Evolutionary conservation across 352 stramenopile species (phyloP), one percentile per base, ranked within the genome.

Genomic region (Nothophytophthora sp.): DNA sequence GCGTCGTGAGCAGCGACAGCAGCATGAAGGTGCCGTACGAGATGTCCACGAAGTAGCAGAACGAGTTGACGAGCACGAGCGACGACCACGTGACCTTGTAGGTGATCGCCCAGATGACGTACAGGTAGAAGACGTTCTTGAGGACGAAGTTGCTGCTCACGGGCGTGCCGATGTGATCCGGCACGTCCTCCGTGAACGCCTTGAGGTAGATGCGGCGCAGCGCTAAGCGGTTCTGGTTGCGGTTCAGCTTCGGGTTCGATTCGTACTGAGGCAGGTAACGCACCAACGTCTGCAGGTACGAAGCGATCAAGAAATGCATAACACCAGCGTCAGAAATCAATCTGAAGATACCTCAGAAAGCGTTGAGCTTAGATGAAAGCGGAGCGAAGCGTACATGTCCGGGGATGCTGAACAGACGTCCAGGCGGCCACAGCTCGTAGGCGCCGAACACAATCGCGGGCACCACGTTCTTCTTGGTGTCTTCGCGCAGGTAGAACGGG

Each of bases 381-480:
- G 10, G n/a, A 41, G 22, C 18, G 19, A 25, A 15, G 59, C 67
- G 8, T 67, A 87, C 76, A 49, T 85, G 79, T 59, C 83, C 83
- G 12, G 83, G 78, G 38, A 86, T 69, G 38, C 69, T 84, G 38
- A 92, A 89, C 20, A 91, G 47, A 30, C 78, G 84, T 33, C 79
- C 80, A 40, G 81, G 81, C 13, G 84, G 70, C 84, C 84, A 94
- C 22, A 91, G 60, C 38, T 94, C 84, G 57, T 87, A 94, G 13
- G 84, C 84, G 54, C 84, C 84, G 54, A 86, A 90, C 4, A 94
- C 73, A 16, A 94, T 68, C 4, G 76, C 74, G 8, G 84, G 84
- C 19, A 91, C 60, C 2, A 94, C 76, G 41, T 88, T 86, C 73
- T 90, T 91, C 49, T 88, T 86, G 30, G 78, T 91, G 49, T 92